Percentiles rank a stretch among this genome's conserved stretches.
phyloP scores from a whole-genome alignment of 129 eudicot genomes.

The Mikania micrantha region DNA sequence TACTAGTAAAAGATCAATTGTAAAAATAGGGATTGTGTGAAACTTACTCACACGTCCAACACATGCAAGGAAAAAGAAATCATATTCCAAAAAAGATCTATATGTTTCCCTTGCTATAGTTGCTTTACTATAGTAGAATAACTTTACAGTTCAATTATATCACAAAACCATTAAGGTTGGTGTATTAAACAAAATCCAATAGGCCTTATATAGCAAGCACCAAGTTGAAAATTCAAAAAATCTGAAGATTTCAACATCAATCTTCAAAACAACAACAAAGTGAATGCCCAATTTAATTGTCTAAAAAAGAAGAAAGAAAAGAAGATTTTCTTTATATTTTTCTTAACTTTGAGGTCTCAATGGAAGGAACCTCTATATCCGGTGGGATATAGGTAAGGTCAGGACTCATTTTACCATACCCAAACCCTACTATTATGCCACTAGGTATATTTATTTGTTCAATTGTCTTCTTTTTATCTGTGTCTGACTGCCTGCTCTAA shows the following conservation, averaged over 20 bases:
- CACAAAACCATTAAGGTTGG: background rate
- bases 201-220: background rate
- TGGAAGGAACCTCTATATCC: too few species aligned
- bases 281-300: background rate
- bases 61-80: background rate
- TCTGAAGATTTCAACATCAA: background rate
- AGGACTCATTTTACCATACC: too few species aligned
- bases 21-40: background rate
- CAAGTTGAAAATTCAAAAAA: background rate
- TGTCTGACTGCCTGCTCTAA: too few species aligned
- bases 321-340: too few species aligned
- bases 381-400: too few species aligned
- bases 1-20: constrained; percentile 23
- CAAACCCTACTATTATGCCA: too few species aligned
- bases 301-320: too few species aligned
- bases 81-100: background rate
- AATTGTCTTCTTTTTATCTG: too few species aligned
- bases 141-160: background rate
- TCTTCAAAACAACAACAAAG: background rate
- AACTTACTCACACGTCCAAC: background rate
- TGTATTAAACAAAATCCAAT: background rate
- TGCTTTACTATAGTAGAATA: background rate
- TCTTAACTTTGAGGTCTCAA: too few species aligned
- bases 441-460: too few species aligned
- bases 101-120: background rate